Evolutionary conservation across 2,329 filamentous ascomycete genomes (phyloP).

Genomic region (Canariomyces notabilis): DNA sequence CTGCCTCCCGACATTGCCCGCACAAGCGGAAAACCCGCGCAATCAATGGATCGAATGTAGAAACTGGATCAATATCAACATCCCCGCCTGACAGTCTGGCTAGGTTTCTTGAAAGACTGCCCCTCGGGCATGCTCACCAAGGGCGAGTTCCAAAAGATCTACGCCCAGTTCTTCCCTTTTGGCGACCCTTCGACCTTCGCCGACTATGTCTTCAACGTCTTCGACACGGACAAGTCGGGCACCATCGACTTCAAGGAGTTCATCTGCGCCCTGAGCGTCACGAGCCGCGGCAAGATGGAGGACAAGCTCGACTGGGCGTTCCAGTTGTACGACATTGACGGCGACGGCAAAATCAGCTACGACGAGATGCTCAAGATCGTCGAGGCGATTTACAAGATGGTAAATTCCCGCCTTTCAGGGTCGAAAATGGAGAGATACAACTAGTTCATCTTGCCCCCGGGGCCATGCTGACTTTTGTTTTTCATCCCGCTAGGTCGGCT

Average conservation of each 20-base stretch:
- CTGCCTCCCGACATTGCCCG: not conserved
- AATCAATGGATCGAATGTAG: not conserved
- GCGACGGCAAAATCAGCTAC: slow-evolving; percentile 97
- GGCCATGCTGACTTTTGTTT: not conserved
- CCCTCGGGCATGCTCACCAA: slow-evolving; percentile 95
- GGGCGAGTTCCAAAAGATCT: slow-evolving; percentile 99
- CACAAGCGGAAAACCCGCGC: not conserved
- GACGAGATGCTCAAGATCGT: slow-evolving; percentile 99
- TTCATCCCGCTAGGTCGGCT: slow-evolving; percentile 66
- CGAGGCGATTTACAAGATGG: slow-evolving; percentile 99
- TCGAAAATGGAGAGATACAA: not conserved
- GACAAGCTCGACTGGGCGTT: slow-evolving; percentile 99
- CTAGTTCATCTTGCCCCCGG: no score
- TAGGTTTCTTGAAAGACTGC: slow-evolving; percentile 97
- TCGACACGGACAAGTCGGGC: slow-evolving; percentile 94
- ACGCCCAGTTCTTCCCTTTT: slow-evolving; percentile 98
- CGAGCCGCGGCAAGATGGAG: slow-evolving; percentile 96
- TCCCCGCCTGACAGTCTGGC: not conserved
- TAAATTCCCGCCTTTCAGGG: slow-evolving; percentile 36
- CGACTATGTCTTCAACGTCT: slow-evolving; percentile 99
- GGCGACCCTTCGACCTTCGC: slow-evolving; percentile 96
- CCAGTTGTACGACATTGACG: slow-evolving; percentile 98
- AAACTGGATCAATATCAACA: not conserved
- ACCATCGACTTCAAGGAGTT: slow-evolving; percentile 99
- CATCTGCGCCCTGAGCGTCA: slow-evolving; percentile 95